phyloP scores from a whole-genome alignment of 2,329 filamentous ascomycete genomes.

The Alternaria sp. region DNA sequence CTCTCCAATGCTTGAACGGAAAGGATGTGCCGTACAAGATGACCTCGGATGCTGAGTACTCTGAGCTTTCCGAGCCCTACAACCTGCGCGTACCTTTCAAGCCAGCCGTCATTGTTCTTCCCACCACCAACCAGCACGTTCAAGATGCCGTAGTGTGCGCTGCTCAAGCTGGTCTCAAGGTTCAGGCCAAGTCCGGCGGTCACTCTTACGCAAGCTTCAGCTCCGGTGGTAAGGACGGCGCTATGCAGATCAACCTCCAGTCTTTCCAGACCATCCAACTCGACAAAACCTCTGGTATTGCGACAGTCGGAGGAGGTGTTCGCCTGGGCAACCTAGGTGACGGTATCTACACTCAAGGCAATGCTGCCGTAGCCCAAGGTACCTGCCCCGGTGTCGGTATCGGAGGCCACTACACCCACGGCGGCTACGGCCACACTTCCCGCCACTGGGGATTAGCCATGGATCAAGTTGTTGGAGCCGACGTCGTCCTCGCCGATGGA shows the following conservation, averaged over 20 bases:
- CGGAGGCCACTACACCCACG: slow-evolving; percentile 46
- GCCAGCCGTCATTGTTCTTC: slow-evolving; percentile 64
- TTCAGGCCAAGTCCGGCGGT: slow-evolving; percentile 68
- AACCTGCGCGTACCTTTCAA: slow-evolving; percentile 47
- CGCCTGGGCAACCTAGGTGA: slow-evolving; percentile 52
- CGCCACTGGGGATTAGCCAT: slow-evolving; percentile 46
- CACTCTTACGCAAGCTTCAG: slow-evolving; percentile 66
- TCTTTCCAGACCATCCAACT: slow-evolving; percentile 54
- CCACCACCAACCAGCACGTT: slow-evolving; percentile 61
- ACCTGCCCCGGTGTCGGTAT: slow-evolving; percentile 57
- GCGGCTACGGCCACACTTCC: slow-evolving; percentile 45
- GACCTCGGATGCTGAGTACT: slow-evolving; percentile 31
- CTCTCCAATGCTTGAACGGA: slow-evolving; percentile 38
- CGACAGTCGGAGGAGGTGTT: slow-evolving; percentile 57
- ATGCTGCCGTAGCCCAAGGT: slow-evolving; percentile 57
- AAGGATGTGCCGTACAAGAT: slow-evolving; percentile 44
- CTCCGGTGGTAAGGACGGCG: slow-evolving; percentile 57
- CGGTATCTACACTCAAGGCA: slow-evolving; percentile 42
- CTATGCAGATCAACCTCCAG: slow-evolving; percentile 57
- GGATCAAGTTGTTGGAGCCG: slow-evolving; percentile 43
- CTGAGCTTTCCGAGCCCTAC: slow-evolving; percentile 43
- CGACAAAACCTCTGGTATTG: slow-evolving; percentile 50
- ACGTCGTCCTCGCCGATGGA: slow-evolving; percentile 51
- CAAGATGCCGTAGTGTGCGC: slow-evolving; percentile 66
- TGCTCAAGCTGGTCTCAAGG: slow-evolving; percentile 55